Evolutionary conservation across 2,329 filamentous ascomycete genomes (phyloP), one percentile per base, ranked within the genome.

Genomic region (Phialocephala sp.): DNA sequence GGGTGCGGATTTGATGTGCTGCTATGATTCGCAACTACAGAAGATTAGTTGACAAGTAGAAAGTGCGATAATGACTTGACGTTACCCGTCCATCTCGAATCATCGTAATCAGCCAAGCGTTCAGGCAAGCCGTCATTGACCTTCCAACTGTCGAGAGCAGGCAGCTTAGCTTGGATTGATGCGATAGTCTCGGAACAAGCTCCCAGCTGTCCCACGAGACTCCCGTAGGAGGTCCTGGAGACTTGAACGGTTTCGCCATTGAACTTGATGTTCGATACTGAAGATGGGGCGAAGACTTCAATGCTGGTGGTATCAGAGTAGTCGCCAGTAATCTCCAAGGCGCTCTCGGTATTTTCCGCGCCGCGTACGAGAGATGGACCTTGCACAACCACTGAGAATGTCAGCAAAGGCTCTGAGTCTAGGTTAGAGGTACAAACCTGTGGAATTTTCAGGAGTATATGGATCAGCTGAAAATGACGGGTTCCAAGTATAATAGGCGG

Each of bases 401-500:
- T 64, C 24, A 58, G 36, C 45, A n/a, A 1, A 6, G 18, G 18
- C 36, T 18, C 36, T 56, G 2, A 4, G 14, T 20, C 12, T 15
- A 9, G 15, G 20, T 36, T 1, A 20, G 27, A 20, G 5, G 2
- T 18, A 37, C 47, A 57, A 60, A 71, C 69, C 59, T n/a, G 70
- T 73, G 18, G 69, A 68, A n/a, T 73, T 71, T 12, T 72, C 71
- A 2, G 71, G 69, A 8, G 70, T 69, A 41, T 62, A 70, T 18
- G 71, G 71, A 65, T 87, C 74, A 5, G 78, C 79, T 0, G 79
- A 81, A 8, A 85, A 76, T 1, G 81, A 77, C 2, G 86, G 83
- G 0, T 82, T 83, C 81, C 85, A 88, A 72, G 88, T 86, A 0
- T 79, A 76, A 71, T 87, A 88, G 0, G 86, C 86, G 0, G 82